phyloP scores from a whole-genome alignment of 2,329 filamentous ascomycete genomes.

The Ceratocystis colombiana region DNA sequence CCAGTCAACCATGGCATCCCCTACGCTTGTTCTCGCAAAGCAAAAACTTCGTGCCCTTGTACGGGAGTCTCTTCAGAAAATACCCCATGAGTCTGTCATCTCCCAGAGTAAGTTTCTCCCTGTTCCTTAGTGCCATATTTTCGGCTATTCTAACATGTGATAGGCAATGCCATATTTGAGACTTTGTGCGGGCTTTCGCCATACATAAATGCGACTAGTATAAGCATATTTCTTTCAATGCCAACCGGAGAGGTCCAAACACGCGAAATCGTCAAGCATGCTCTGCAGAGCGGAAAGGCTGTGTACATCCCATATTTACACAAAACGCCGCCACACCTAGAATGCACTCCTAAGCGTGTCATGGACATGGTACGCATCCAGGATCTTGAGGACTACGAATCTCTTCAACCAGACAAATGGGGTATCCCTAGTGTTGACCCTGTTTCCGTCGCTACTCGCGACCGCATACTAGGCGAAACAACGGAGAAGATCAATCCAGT shows the following conservation, averaged over 20 bases:
- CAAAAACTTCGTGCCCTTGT: constrained; percentile 63
- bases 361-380: constrained; percentile 92
- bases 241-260: constrained; percentile 79
- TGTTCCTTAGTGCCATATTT: background rate
- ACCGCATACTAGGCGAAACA: constrained; percentile 61
- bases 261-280: constrained; percentile 68
- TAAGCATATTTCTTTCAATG: constrained; percentile 93
- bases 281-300: constrained; percentile 63
- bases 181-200: constrained; percentile 57
- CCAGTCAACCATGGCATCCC: constrained; percentile 39
- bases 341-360: constrained; percentile 50
- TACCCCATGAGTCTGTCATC: constrained; percentile 53
- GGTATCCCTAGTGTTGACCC: constrained; percentile 78
- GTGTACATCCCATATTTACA: constrained; percentile 91
- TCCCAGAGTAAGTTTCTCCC: constrained; percentile 52
- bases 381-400: constrained; percentile 66
- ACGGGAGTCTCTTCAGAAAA: constrained; percentile 51
- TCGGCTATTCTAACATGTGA: background rate
- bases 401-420: constrained; percentile 71
- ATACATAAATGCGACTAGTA: constrained; percentile 61
- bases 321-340: constrained; percentile 41
- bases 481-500: constrained; percentile 37
- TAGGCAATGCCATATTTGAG: constrained; percentile 57
- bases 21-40: constrained; percentile 54
- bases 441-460: constrained; percentile 53